phyloP scores from a whole-genome alignment of 2,329 filamentous ascomycete genomes.

The Fusarium multiceps region DNA sequence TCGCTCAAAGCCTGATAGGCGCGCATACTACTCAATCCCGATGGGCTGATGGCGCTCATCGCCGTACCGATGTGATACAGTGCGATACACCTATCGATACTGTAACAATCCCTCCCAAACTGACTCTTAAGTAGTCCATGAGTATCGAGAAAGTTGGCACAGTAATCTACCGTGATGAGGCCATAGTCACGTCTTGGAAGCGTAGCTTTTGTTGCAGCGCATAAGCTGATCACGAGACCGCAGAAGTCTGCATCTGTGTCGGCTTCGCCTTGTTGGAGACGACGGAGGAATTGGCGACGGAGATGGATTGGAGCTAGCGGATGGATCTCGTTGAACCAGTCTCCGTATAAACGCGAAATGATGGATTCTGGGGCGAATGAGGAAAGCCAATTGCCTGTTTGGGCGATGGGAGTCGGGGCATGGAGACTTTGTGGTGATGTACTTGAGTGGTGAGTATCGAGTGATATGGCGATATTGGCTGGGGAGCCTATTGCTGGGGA shows the following conservation, averaged over 20 bases:
- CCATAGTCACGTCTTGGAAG: slow-evolving; percentile 46
- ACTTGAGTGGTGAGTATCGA: slow-evolving; percentile 4
- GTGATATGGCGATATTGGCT: background rate
- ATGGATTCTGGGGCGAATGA: slow-evolving; percentile 29
- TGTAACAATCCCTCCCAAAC: slow-evolving; percentile 37
- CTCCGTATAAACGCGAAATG: slow-evolving; percentile 41
- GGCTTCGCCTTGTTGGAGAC: slow-evolving; percentile 43
- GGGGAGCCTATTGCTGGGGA: background rate
- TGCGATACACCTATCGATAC: slow-evolving; percentile 51
- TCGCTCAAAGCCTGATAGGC: slow-evolving; percentile 43
- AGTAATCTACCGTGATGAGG: slow-evolving; percentile 45
- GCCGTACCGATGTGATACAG: slow-evolving; percentile 52
- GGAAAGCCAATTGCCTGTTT: slow-evolving; percentile 24
- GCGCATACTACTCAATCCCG: slow-evolving; percentile 30
- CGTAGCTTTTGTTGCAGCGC: slow-evolving; percentile 50
- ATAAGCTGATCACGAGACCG: slow-evolving; percentile 51
- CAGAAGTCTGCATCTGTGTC: slow-evolving; percentile 47
- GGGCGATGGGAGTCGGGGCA: background rate
- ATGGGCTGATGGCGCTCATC: slow-evolving; percentile 21
- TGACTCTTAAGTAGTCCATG: slow-evolving; percentile 41
- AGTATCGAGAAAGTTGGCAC: slow-evolving; percentile 47
- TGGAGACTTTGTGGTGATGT: slow-evolving; percentile 16
- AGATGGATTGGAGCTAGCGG: slow-evolving; percentile 50
- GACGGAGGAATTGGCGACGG: slow-evolving; percentile 47
- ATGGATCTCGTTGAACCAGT: slow-evolving; percentile 54